Base-by-base conservation (phyloP, 192 early-diverging fungal genomes). In the Backusella luteola region DNA sequence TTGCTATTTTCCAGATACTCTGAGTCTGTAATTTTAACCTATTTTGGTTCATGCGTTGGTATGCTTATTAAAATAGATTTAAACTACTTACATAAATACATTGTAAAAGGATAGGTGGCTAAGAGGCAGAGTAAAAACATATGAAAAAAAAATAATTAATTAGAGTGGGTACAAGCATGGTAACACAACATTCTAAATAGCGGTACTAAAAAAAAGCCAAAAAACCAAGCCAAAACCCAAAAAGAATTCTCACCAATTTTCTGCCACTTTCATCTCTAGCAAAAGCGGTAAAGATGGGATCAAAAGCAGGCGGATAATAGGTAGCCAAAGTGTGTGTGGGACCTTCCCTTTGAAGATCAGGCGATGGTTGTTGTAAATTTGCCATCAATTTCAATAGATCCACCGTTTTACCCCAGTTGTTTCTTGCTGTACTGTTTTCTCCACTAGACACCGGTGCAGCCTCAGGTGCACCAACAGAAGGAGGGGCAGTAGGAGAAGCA, bases 11-110 rank as follows among this genome's bases (percentile, higher is more conserved):
- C 26, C 34, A 67, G 46, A 56, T 71, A 76, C 32, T 76, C 75
- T 39, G 79, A 80, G 73, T 80, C 79, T 3, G 79, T 76, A 34
- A 80, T 75, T 35, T 75, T 71, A 39, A 87, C 80, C 88, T 89
- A 74, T 63, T 63, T 63, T 63, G 8, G 8, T 11, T 4, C 15
- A 17, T 12, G n/a, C 8, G 26, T 63, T 63, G 12, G 21, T 29
- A 63, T 63, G 23, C 4, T 21, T 56, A 9, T 56, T 56, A 23
- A 56, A 21, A 21, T 56, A 21, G 6, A 9, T 63, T 56, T 56
- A 59, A 29, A 9, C 9, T 14, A 63, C 56, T 59, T 84, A 80
- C 82, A 38, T 67, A 76, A 34, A 84, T 74, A 34, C 66, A 75
- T 59, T 80, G 75, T 35, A 84, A 73, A 17, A 84, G 39, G 14